phyloP scores from a whole-genome alignment of 2,329 filamentous ascomycete species.

The Xylariaceae sp. region DNA sequence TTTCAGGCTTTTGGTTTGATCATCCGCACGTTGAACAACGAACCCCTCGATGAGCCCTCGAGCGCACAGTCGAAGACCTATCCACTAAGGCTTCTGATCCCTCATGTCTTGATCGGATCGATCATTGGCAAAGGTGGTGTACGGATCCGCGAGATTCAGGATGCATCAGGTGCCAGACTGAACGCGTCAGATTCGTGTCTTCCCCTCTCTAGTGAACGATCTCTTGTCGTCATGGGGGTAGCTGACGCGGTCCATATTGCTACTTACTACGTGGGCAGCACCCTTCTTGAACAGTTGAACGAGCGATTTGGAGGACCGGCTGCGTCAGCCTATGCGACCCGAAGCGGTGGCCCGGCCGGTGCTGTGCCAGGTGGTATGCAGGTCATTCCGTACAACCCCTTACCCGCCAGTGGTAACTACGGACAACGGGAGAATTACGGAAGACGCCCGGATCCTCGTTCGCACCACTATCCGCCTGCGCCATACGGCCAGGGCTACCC shows the following conservation, averaged over 20 bases:
- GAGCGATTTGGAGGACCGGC: conserved; percentile 94
- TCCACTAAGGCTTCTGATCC: conserved; percentile 87
- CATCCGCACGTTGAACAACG: conserved; percentile 96
- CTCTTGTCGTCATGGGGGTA: conserved; percentile 95
- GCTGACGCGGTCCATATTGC: conserved; percentile 98
- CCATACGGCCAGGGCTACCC: conserved; percentile 73
- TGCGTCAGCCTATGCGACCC: conserved; percentile 94
- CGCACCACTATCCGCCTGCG: conserved; percentile 70
- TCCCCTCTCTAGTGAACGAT: conserved; percentile 91
- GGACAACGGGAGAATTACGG: conserved; percentile 82
- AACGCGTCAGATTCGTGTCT: conserved; percentile 95
- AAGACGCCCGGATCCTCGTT: conserved; percentile 65
- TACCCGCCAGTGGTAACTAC: conserved; percentile 87
- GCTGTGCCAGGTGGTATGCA: conserved; percentile 97
- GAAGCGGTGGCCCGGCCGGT: conserved; percentile 86
- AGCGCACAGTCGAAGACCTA: conserved; percentile 96
- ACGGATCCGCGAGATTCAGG: conserved; percentile 96
- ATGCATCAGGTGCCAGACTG: conserved; percentile 89
- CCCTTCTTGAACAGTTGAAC: conserved; percentile 93
- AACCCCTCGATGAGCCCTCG: conserved; percentile 80
- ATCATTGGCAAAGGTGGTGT: conserved; percentile 98
- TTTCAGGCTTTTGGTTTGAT: conserved; percentile 89
- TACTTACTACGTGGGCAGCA: conserved; percentile 97
- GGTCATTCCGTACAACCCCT: conserved; percentile 95
- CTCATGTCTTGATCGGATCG: conserved; percentile 94